phyloP scores from a whole-genome alignment of 768 basidiomycete species.

The Tylopilus felleus region DNA sequence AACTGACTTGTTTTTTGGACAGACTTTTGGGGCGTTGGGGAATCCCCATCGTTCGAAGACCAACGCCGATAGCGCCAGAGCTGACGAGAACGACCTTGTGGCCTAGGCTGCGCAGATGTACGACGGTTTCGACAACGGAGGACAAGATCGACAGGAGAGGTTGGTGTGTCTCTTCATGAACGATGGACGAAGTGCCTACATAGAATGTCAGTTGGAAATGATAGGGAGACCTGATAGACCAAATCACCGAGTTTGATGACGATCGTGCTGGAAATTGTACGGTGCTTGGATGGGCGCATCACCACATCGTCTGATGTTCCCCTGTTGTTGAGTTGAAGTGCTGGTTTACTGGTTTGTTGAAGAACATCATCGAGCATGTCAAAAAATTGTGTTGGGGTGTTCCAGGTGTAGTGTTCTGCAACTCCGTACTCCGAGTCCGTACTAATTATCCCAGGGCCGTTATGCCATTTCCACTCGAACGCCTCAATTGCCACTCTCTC shows the following conservation, averaged over 20 bases:
- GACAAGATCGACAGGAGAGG: conserved; percentile 90
- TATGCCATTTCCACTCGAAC: no score
- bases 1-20: conserved; percentile 83
- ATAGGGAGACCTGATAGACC: not conserved
- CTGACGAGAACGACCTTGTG: conserved; percentile 96
- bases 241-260: conserved; percentile 80
- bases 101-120: conserved; percentile 69
- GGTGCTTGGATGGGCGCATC: conserved; percentile 22
- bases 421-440: no score
- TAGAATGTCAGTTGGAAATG: conserved; percentile 8
- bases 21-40: conserved; percentile 77
- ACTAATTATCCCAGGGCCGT: no score
- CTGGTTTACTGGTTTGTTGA: not conserved
- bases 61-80: conserved; percentile 97
- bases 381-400: no score
- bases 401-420: no score
- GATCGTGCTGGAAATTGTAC: conserved; percentile 53
- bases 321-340: not conserved
- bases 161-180: conserved; percentile 90
- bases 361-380: not conserved
- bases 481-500: no score
- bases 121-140: conserved; percentile 87
- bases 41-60: conserved; percentile 87
- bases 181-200: conserved; percentile 89
- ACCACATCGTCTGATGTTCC: conserved; percentile 6